Base-by-base conservation (phyloP, 805 yeast genomes). In the Metahyphopichia silvanorum region DNA sequence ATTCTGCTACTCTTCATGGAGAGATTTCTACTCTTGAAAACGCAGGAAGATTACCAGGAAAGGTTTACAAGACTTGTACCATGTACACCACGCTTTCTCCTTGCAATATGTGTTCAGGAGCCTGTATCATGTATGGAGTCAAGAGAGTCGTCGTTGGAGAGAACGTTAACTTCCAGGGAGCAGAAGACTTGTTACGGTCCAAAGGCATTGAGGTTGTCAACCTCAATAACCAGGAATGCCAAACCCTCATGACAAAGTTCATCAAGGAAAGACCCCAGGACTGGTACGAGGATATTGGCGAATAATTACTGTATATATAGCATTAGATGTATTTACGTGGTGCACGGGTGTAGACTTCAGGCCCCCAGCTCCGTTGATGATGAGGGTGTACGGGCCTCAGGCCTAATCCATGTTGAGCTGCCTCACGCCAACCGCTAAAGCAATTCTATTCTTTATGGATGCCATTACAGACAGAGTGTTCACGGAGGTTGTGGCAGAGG, bases 31-130 rank as follows among this genome's bases (percentile, higher is more conserved):
- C 95, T 6, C 68, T 93, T 38, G 96, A 88, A 51, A 80, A 85
- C 42, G 94, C 96, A 14, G 98, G 98, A 6, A 75, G 98, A 50
- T 67, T 93, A 36, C 79, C 81, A 15, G 97, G 89, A 4, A 69
- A 71, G 15, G 76, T 74, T 12, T 91, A 91, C 66, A 84, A 82
- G 50, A 73, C 80, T 41, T 83, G 96, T 46, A 93, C 98, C 15
- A 74, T 87, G 75, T 91, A 88, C 63, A 88, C 97, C 19, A 85
- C 96, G 0, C 66, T 91, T 44, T 85, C 95, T 6, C 97, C 98
- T 3, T 91, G 98, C 57, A 74, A 80, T 45, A 91, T 91, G 97
- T 91, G 98, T 57, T 77, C 93, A 4, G 98, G 98, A 14, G 95
- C 97, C 5, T 84, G 91, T 42, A 51, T 91, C 32, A 68, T 91